Base-by-base conservation (phyloP, 176 grass and related monocot species). In the Pharus latifolius region DNA sequence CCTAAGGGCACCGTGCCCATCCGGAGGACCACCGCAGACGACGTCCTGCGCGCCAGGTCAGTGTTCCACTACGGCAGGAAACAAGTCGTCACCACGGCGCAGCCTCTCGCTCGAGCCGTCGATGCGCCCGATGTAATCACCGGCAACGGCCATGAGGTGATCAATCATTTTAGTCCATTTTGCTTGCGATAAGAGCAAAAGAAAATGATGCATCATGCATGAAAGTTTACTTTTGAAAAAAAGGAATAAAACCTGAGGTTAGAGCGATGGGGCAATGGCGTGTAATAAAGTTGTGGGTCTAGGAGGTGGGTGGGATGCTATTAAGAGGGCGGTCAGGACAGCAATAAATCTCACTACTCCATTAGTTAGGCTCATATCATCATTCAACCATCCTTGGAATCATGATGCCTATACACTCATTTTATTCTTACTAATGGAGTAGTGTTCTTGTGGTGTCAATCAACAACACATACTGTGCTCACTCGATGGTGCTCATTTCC, bases 111-210 rank as follows among this genome's bases (percentile, higher is more conserved):
- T 23, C 69, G 84, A 62, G 70, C 59, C 40, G 66, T 65, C 56
- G 56, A 86, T 16, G 77, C 83, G 18, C 93, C 93, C 0, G 93
- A 97, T 83, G 81, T 92, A 40, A 47, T 90, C 71, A 83, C 88
- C 74, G 93, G 89, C 77, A 97, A 92, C 71, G 93, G 93, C 29
- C 93, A 97, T 64, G 89, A 97, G 93, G 93, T 92, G 43, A 22
- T 65, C n/a, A n/a, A n/a, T n/a, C n/a, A n/a, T n/a, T n/a, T n/a
- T n/a, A n/a, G n/a, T n/a, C n/a, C n/a, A n/a, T n/a, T n/a, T 26
- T 46, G 63, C 5, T 46, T 10, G n/a, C 63, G 46, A 67, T 22
- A 42, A n/a, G n/a, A n/a, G 63, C 15, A 5, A 18, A n/a, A n/a
- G 8, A 67, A 40, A 40, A 9, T 38, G 19, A 64, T 64, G 34